A percentile compares a stretch with the other conserved stretches of the same genome.
Evolutionary conservation across 139 green algal species (phyloP).

Genomic region (Tetradesmus obliquus): DNA sequence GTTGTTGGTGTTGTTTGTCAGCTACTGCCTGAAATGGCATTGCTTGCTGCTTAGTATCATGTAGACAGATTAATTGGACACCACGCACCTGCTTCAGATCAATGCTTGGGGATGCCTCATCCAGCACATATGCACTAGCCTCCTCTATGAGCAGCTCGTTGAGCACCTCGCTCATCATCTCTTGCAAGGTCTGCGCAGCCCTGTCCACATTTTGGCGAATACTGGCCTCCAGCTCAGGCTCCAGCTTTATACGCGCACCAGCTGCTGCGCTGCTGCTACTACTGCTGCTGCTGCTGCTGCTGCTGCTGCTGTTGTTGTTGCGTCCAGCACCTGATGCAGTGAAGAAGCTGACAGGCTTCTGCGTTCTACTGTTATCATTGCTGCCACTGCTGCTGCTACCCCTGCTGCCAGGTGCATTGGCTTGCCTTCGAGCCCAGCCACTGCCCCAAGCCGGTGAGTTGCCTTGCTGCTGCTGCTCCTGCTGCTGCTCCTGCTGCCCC

Average conservation of each 20-base stretch:
- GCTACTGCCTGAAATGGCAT: too few relatives aligned
- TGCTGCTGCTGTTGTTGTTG: background rate
- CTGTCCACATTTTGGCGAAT: constrained; percentile 49
- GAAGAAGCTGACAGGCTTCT: background rate
- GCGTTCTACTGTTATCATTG: background rate
- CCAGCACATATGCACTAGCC: constrained; percentile 52
- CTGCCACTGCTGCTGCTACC: background rate
- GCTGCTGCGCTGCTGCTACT: background rate
- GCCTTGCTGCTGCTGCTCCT: background rate
- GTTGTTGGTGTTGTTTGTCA: too few relatives aligned
- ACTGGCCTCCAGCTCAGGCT: constrained; percentile 11
- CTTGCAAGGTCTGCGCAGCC: constrained; percentile 55
- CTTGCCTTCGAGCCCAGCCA: background rate
- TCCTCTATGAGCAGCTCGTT: constrained; percentile 62
- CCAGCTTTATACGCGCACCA: background rate
- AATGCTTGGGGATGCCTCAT: constrained; percentile 14
- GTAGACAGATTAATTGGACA: too few relatives aligned
- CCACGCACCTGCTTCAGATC: background rate
- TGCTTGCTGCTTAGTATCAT: too few relatives aligned
- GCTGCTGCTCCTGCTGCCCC: background rate
- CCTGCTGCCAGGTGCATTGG: background rate
- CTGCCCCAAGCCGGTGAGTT: constrained; percentile 13
- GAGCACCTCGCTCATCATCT: constrained; percentile 67
- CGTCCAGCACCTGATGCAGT: background rate
- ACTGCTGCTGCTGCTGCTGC: background rate